Percentiles rank a stretch among this genome's conserved stretches.
Conservation (phyloP, 2,329 filamentous ascomycete species). For the Fonsecaea nubica region DNA sequence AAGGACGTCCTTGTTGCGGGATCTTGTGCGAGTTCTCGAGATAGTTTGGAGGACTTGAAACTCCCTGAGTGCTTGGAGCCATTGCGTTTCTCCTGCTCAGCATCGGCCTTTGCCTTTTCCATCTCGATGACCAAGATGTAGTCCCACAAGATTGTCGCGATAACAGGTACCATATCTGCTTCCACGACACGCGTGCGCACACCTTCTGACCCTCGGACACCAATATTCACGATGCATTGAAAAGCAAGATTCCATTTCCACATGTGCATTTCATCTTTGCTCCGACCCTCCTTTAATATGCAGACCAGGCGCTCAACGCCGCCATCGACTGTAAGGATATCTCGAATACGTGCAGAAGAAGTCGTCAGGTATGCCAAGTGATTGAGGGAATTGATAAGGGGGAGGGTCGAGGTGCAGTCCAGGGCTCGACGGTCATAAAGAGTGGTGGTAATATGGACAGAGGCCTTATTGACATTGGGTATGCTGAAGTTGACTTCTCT, state of each 20-base stretch:
- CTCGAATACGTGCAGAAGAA: slow-evolving; percentile 93
- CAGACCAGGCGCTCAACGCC: slow-evolving; percentile 95
- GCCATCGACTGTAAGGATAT: slow-evolving; percentile 98
- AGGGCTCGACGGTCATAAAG: slow-evolving; percentile 96
- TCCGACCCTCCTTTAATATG: slow-evolving; percentile 96
- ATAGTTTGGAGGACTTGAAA: slow-evolving; percentile 43
- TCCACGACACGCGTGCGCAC: slow-evolving; percentile 95
- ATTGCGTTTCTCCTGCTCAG: slow-evolving; percentile 65
- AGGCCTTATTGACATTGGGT: slow-evolving; percentile 98
- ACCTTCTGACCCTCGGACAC: slow-evolving; percentile 90
- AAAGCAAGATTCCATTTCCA: slow-evolving; percentile 99
- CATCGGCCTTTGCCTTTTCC: slow-evolving; percentile 82
- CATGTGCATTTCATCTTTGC: slow-evolving; percentile 99
- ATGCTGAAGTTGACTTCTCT: slow-evolving; percentile 99
- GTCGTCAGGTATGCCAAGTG: slow-evolving; percentile 98
- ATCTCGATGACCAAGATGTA: slow-evolving; percentile 97
- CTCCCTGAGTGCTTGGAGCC: slow-evolving; percentile 43
- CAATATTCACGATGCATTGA: slow-evolving; percentile 98
- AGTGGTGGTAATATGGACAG: slow-evolving; percentile 96
- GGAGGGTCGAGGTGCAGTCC: slow-evolving; percentile 96
- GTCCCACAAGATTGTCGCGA: slow-evolving; percentile 96
- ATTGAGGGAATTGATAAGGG: slow-evolving; percentile 98
- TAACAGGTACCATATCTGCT: slow-evolving; percentile 98
- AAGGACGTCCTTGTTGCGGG: slow-evolving; percentile 46
- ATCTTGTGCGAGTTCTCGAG: slow-evolving; percentile 40